phyloP scores from a whole-genome alignment of 306 rosid genomes.

The Senna siamea region DNA sequence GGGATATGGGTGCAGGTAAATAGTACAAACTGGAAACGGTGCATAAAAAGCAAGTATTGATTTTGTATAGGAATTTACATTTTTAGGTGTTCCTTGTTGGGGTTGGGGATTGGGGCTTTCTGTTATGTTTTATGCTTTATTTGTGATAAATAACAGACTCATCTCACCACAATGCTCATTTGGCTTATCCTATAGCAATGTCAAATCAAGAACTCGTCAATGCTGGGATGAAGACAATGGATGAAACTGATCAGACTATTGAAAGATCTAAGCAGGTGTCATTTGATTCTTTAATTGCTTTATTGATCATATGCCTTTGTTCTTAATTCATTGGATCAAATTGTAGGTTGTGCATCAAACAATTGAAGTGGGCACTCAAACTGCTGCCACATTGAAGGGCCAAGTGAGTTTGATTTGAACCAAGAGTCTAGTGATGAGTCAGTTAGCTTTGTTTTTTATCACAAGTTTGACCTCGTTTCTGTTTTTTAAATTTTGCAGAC shows the following conservation, averaged over 20 bases:
- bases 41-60: not conserved
- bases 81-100: slow-evolving; percentile 1
- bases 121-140: not conserved
- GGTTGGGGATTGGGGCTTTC: not conserved
- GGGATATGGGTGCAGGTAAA: not conserved
- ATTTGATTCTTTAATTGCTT: slow-evolving; percentile 24
- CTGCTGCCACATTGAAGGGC: slow-evolving; percentile 87
- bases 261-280: slow-evolving; percentile 86
- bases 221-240: slow-evolving; percentile 85
- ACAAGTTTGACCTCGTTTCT: slow-evolving; percentile 37
- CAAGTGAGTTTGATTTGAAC: slow-evolving; percentile 64
- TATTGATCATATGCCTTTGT: slow-evolving; percentile 30
- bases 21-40: not conserved
- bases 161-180: slow-evolving; percentile 20
- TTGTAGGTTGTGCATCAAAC: slow-evolving; percentile 90
- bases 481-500: slow-evolving; percentile 62
- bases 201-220: slow-evolving; percentile 90
- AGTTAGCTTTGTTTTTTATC: not conserved
- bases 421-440: slow-evolving; percentile 30
- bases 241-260: slow-evolving; percentile 97
- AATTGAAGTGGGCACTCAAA: slow-evolving; percentile 93
- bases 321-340: slow-evolving; percentile 38
- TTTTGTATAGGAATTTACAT: not conserved
- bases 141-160: not conserved
- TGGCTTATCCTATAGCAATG: slow-evolving; percentile 59